Evolutionary conservation across 352 stramenopile genomes (phyloP), one percentile per base, ranked within the genome.

Genomic region (Globisporangium cylindrosporum): DNA sequence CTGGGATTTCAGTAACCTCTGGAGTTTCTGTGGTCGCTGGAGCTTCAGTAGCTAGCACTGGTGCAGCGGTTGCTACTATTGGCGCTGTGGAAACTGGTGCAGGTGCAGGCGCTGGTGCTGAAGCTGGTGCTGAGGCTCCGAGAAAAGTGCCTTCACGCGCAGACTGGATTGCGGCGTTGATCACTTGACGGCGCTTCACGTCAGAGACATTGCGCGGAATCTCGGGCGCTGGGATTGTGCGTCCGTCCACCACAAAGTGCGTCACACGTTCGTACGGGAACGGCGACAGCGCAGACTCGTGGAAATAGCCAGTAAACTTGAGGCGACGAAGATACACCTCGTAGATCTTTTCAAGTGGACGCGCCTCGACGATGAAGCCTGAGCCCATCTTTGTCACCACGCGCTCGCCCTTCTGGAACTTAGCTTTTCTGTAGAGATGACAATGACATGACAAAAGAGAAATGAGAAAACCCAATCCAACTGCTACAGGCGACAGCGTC

Each of bases 201-300:
- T 90, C 82, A 15, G 77, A 82, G 0, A 81, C 74, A 67, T 91
- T 85, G 67, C 81, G 86, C 3, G 82, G 85, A 69, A 93, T 86
- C 41, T 88, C 76, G 0, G 83, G 85, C 20, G 82, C 82, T 25
- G 74, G 81, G 56, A 91, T 84, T 46, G 83, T 90, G 36, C 80
- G 81, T 49, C 85, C 85, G 46, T 93, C 84, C 51, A 95, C 84
- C n/a, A 93, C 84, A 66, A 95, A 88, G 56, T 95, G 88, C 59
- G 88, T 93, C 32, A 93, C 88, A 46, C 84, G 83, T 38, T 95
- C 85, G 51, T 95, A 95, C n/a, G 88, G 88, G 71, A 95, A 95
- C 24, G 75, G 68, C 58, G 73, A 64, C 34, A 95, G 63, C 32
- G 72, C 80, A 9, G 75, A 67, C 59, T 95, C 88, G 76, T 93